These are phyloP conservation scores for Brassica juncea DNA, from an alignment of 345 rosid species.

Conservation along the genomic window DNA sequence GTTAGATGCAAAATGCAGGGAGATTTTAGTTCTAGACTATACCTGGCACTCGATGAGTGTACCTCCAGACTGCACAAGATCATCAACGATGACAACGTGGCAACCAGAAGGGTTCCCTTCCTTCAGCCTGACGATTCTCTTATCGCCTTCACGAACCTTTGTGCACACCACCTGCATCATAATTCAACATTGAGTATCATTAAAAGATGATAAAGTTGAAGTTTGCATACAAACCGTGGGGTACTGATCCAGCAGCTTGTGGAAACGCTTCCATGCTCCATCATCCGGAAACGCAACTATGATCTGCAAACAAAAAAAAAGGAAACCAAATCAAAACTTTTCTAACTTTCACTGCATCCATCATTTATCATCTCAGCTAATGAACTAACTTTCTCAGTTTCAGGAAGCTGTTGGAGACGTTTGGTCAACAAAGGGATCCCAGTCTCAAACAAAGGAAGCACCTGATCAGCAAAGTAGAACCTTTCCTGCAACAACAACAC, in stretches of 20 bases:
- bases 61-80: slow-evolving; percentile 96
- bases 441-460: slow-evolving; percentile 94
- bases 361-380: background rate
- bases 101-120: slow-evolving; percentile 92
- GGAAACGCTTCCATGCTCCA: slow-evolving; percentile 99
- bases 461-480: slow-evolving; percentile 93
- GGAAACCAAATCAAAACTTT: background rate
- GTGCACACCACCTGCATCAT: slow-evolving; percentile 76
- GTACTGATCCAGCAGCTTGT: slow-evolving; percentile 80
- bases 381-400: slow-evolving; percentile 63
- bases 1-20: background rate
- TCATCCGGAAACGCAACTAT: slow-evolving; percentile 97
- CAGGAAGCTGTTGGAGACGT: slow-evolving; percentile 79
- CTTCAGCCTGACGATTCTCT: slow-evolving; percentile 83
- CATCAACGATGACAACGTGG: slow-evolving; percentile 95
- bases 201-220: background rate
- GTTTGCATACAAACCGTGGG: slow-evolving; percentile 58
- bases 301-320: slow-evolving; percentile 46
- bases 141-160: slow-evolving; percentile 95
- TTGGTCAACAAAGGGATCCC: slow-evolving; percentile 89
- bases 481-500: slow-evolving; percentile 62
- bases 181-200: slow-evolving; percentile 32
- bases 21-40: background rate
- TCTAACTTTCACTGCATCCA: background rate
- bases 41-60: slow-evolving; percentile 99